Conservation (phyloP, 1,139 yeast species). For the Entelexis paramagnoliae region DNA sequence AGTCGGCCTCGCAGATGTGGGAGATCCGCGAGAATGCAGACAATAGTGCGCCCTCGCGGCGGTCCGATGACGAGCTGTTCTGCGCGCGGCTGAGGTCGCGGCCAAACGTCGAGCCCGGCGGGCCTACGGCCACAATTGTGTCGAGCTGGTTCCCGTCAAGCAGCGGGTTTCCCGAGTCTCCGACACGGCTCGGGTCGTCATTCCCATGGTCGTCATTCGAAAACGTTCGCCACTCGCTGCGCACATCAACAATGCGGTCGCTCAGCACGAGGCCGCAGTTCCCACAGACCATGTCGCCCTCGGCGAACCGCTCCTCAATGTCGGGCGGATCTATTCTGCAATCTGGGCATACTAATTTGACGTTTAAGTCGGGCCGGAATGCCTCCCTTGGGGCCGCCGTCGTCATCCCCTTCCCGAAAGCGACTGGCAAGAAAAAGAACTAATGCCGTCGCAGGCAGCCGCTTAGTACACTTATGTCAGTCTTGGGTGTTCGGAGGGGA, state of each 20-base stretch:
- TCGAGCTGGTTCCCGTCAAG: slow-evolving; percentile 87
- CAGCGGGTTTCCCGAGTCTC: slow-evolving; percentile 94
- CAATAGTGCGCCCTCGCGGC: slow-evolving; percentile 75
- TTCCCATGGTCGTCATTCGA: slow-evolving; percentile 92
- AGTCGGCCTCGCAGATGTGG: slow-evolving; percentile 95
- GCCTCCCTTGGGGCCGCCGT: slow-evolving; percentile 18
- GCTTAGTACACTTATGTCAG: neutral
- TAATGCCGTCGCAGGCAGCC: neutral
- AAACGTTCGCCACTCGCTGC: slow-evolving; percentile 98
- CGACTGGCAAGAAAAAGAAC: neutral
- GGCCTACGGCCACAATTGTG: slow-evolving; percentile 81
- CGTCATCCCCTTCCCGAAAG: neutral
- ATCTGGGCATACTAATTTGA: slow-evolving; percentile 88
- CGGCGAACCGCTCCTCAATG: slow-evolving; percentile 85
- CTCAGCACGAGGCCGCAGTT: slow-evolving; percentile 90
- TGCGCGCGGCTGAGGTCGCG: slow-evolving; percentile 86
- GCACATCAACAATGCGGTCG: slow-evolving; percentile 84
- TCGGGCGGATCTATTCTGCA: slow-evolving; percentile 95
- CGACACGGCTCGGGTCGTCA: slow-evolving; percentile 98
- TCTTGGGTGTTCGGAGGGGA: neutral
- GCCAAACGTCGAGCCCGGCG: slow-evolving; percentile 55
- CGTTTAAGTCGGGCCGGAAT: slow-evolving; percentile 50
- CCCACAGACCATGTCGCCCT: slow-evolving; percentile 97
- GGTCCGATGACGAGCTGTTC: slow-evolving; percentile 72
- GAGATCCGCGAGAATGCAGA: slow-evolving; percentile 86